Percentiles rank a stretch among this genome's conserved stretches.
phyloP scores from a whole-genome alignment of 345 rosid species.

The Citrus hindsii region DNA sequence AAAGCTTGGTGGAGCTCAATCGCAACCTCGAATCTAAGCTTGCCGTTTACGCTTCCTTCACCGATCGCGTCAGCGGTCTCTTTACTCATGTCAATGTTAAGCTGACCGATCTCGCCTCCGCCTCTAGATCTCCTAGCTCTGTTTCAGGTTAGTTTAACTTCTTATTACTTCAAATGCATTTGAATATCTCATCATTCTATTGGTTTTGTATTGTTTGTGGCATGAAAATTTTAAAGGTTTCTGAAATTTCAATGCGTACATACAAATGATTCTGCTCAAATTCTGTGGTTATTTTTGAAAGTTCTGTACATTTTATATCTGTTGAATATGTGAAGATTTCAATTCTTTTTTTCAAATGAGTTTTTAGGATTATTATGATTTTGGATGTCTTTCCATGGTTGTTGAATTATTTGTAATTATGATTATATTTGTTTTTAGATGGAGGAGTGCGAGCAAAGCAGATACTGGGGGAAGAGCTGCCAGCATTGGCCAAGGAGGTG shows the following conservation, averaged over 20 bases:
- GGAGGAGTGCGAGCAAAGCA: slow-evolving; percentile 36
- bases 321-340: not conserved
- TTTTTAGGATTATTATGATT: not conserved
- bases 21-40: slow-evolving; percentile 52
- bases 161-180: not conserved
- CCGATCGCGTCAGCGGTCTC: slow-evolving; percentile 46
- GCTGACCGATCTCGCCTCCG: slow-evolving; percentile 55
- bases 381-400: not conserved
- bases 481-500: slow-evolving; percentile 82
- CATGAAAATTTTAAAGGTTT: not conserved
- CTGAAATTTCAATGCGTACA: not conserved
- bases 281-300: not conserved
- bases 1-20: slow-evolving; percentile 42
- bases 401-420: not conserved
- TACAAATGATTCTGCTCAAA: not conserved
- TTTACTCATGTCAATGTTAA: slow-evolving; percentile 34
- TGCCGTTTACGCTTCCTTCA: slow-evolving; percentile 58
- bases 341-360: no score
- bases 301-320: not conserved
- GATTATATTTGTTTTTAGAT: slow-evolving; percentile 22
- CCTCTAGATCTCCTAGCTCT: slow-evolving; percentile 29
- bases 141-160: slow-evolving; percentile 38
- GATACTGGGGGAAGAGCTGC: slow-evolving; percentile 70
- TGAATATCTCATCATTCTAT: not conserved
- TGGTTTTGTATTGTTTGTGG: not conserved